A percentile compares a stretch with the other conserved stretches of the same genome.
These are phyloP conservation scores for Globisporangium carolinianum DNA, from an alignment of 352 stramenopile genomes.

Conservation along the genomic window DNA sequence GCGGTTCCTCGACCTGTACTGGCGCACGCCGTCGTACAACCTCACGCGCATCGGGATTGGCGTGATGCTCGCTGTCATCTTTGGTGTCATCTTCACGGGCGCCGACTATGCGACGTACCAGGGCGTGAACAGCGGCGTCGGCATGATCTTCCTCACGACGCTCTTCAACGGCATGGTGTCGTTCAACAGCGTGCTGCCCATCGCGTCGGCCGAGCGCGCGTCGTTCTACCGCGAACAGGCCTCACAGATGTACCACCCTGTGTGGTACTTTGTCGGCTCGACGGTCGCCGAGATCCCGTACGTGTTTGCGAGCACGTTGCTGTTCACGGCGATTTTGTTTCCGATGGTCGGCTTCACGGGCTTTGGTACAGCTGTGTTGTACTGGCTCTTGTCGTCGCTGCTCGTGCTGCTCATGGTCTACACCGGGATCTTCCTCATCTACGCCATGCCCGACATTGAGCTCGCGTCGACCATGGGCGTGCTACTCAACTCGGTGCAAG, in stretches of 20 bases:
- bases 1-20: conserved; percentile 51
- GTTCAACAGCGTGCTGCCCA: conserved; percentile 8
- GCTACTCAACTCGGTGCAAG: conserved; percentile 28
- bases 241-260: conserved; percentile 59
- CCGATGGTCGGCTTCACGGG: conserved; percentile 37
- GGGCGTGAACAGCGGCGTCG: conserved; percentile 24
- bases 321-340: conserved; percentile 15
- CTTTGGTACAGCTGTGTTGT: conserved; percentile 20
- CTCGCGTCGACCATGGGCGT: conserved; percentile 28
- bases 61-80: conserved; percentile 49
- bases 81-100: conserved; percentile 46
- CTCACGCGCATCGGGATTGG: conserved; percentile 50
- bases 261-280: conserved; percentile 7
- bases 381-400: conserved; percentile 28
- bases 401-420: conserved; percentile 33
- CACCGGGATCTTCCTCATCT: conserved; percentile 25
- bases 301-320: background rate
- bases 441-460: conserved; percentile 28
- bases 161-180: conserved; percentile 12
- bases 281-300: conserved; percentile 11
- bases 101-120: conserved; percentile 32
- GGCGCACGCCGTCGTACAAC: conserved; percentile 85
- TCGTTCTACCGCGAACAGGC: conserved; percentile 81
- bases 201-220: conserved; percentile 46
- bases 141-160: conserved; percentile 12